A percentile compares a stretch with the other conserved stretches of the same genome.
Conservation (phyloP, 2,329 filamentous ascomycete species). For the Tolypocladium album region DNA sequence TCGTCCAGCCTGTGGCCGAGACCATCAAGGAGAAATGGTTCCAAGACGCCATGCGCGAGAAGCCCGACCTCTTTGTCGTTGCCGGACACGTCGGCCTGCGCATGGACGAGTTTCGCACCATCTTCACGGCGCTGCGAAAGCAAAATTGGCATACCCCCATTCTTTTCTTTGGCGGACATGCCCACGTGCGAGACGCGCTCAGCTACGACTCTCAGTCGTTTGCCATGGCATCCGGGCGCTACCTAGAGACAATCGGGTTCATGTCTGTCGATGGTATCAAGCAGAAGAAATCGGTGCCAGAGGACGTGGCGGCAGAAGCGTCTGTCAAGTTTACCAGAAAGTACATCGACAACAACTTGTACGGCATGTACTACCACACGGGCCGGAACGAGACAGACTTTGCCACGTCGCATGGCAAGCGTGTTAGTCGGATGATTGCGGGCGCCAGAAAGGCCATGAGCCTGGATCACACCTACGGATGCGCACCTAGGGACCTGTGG, state of each 20-base stretch:
- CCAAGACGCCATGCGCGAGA: conserved; percentile 69
- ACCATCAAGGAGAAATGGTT: conserved; percentile 85
- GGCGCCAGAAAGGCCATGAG: conserved; percentile 58
- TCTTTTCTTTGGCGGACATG: conserved; percentile 84
- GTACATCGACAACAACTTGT: conserved; percentile 92
- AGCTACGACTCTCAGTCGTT: conserved; percentile 69
- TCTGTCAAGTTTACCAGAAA: conserved; percentile 57
- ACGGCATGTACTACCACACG: conserved; percentile 73
- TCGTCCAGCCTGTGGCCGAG: conserved; percentile 69
- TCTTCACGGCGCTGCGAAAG: conserved; percentile 69
- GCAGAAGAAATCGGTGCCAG: conserved; percentile 8
- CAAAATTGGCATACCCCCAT: conserved; percentile 75
- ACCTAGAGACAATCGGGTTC: conserved; percentile 93
- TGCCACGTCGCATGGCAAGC: conserved; percentile 61
- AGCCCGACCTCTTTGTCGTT: conserved; percentile 80
- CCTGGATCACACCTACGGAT: conserved; percentile 70
- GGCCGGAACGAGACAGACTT: conserved; percentile 63
- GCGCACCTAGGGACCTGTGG: conserved; percentile 72
- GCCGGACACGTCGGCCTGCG: conserved; percentile 76
- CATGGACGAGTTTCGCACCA: conserved; percentile 65
- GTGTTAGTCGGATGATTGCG: conserved; percentile 60
- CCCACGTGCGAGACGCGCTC: conserved; percentile 76
- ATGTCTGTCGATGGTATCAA: conserved; percentile 66
- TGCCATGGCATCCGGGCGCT: conserved; percentile 77
- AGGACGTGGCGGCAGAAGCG: conserved; percentile 17